Evolutionary conservation across 2,329 filamentous ascomycete genomes (phyloP), one percentile per base, ranked within the genome.

Genomic region (Mariannaea sp.): DNA sequence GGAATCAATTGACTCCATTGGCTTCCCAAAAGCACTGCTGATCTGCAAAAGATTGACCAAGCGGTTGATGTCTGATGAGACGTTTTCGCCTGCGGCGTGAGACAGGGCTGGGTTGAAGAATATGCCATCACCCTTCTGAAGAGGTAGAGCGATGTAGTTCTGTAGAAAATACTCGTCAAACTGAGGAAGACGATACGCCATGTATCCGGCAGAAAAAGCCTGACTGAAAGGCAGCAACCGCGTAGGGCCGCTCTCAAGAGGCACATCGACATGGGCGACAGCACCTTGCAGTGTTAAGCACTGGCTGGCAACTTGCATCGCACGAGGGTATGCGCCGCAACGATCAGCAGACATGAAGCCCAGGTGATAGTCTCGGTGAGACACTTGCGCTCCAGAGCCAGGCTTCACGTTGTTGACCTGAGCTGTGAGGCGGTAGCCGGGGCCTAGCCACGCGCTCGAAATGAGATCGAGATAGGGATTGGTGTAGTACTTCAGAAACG

Each of bases 81-180:
- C 61, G 60, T 87, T 87, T 57, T 78, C 76, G 0, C 84, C 84
- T 0, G 84, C 84, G 1, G 83, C 84, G 64, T 87, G 84, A 56
- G 85, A 82, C 0, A 87, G 69, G 1, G 80, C 83, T 0, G 84
- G 84, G 50, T 83, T 85, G 69, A 87, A 87, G 65, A 86, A 87
- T 0, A 87, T 59, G 0, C 81, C 84, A 59, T 87, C 83, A 0
- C 84, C 84, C 35, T 78, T 73, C 2, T 69, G 58, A 50, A 87
- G 59, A 2, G 82, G 77, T 9, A 85, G 62, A 1, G 76, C 73
- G 5, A 86, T 75, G 58, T 80, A 82, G 5, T 76, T 74, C 13
- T 77, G 66, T 4, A 78, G 60, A 55, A 87, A 87, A 61, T 75
- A 83, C 0, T 76, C 68, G 19, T 76, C 71, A 62, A 87, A 85